phyloP scores from a whole-genome alignment of 441 rosid species.

The Capsella rubella region DNA sequence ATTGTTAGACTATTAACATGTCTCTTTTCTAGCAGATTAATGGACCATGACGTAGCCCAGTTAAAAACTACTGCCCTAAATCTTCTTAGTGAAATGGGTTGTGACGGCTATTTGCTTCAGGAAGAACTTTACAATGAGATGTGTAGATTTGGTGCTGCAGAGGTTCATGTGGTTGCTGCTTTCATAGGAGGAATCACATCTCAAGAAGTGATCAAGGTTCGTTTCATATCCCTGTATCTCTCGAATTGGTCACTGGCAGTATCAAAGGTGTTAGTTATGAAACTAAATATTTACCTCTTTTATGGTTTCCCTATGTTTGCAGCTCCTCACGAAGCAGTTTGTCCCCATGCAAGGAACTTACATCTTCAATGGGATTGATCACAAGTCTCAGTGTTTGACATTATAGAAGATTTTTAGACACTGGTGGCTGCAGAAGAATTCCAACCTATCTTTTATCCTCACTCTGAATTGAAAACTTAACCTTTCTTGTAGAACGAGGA shows the following conservation, averaged over 20 bases:
- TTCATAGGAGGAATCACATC: conserved; percentile 91
- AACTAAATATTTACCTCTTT: conserved; percentile 2
- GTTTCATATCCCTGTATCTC: conserved; percentile 23
- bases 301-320: conserved; percentile 36
- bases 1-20: conserved; percentile 3
- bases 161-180: conserved; percentile 94
- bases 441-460: not conserved
- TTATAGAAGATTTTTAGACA: conserved; percentile 50
- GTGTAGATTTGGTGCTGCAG: conserved; percentile 94
- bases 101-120: conserved; percentile 69
- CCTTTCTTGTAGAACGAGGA: not conserved
- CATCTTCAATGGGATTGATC: conserved; percentile 92
- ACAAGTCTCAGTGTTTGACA: conserved; percentile 74
- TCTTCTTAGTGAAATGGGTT: conserved; percentile 83
- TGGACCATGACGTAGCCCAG: conserved; percentile 79
- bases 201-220: conserved; percentile 96
- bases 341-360: conserved; percentile 90
- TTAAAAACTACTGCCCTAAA: conserved; percentile 71
- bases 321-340: conserved; percentile 93
- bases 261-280: not conserved
- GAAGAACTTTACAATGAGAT: conserved; percentile 92
- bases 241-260: not conserved
- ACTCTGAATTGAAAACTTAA: not conserved
- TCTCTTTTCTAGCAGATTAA: conserved; percentile 51
- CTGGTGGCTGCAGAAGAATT: conserved; percentile 26